phyloP scores from a whole-genome alignment of 768 basidiomycete species.

The Exsudoporus frostii region DNA sequence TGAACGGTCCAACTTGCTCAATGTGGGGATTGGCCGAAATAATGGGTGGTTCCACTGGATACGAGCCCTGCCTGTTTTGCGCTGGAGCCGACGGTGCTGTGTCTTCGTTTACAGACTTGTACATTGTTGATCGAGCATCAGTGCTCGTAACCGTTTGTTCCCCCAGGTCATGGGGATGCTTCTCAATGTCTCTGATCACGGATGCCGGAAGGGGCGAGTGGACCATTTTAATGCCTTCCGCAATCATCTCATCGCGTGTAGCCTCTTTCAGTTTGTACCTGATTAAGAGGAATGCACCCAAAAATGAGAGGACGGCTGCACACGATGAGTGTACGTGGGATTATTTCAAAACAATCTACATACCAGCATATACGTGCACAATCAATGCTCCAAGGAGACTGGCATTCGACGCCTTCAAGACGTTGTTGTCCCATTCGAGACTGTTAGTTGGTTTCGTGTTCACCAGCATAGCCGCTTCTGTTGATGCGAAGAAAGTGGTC shows the following conservation, averaged over 20 bases:
- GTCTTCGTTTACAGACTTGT: not conserved
- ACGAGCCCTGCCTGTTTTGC: not conserved
- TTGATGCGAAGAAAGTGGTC: conserved; percentile 64
- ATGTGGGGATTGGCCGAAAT: conserved; percentile 48
- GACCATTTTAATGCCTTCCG: conserved; percentile 27
- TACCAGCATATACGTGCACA: conserved; percentile 51
- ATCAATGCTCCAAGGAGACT: conserved; percentile 51
- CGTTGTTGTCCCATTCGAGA: conserved; percentile 6
- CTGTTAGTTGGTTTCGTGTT: conserved; percentile 35
- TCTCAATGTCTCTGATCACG: conserved; percentile 12
- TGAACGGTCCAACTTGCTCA: conserved; percentile 49
- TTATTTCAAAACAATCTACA: conserved; percentile 10
- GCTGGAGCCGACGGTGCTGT: not conserved
- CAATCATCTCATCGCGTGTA: conserved; percentile 43
- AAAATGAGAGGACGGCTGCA: conserved; percentile 45
- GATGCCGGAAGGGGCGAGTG: conserved; percentile 20
- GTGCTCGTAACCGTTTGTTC: not conserved
- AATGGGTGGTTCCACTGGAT: conserved; percentile 28
- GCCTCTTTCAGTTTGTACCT: conserved; percentile 55
- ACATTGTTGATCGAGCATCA: not conserved
- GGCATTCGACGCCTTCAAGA: conserved; percentile 40
- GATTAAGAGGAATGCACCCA: conserved; percentile 54
- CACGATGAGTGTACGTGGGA: not conserved
- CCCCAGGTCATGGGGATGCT: not conserved
- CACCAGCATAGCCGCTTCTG: conserved; percentile 51